Base-by-base conservation (phyloP, 768 basidiomycete species). In the Leccinum longicurvipes region DNA sequence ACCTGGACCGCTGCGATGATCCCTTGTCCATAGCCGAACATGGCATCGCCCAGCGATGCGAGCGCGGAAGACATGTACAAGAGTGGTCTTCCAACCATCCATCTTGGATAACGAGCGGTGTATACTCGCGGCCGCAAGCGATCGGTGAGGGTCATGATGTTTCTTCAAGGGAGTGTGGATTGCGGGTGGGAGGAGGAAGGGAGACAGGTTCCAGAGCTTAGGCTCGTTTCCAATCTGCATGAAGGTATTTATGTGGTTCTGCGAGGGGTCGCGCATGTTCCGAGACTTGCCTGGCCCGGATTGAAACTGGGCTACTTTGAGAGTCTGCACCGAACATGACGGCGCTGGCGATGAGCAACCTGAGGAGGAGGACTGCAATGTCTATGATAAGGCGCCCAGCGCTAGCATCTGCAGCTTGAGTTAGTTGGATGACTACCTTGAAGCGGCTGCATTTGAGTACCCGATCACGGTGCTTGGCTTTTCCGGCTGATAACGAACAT, bases 1-100 rank as follows among this genome's bases (percentile, higher is more conserved):
- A 82, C 76, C 47, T 81, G 79, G 19, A 77, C 73, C 3, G 78
- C 72, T 4, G 79, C 80, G 42, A 80, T 80, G 58, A 77, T 77
- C 3, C 81, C 81, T 59, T 81, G 80, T 42, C 78, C 76, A 54
- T 81, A 82, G 6, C 81, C 81, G 58, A 82, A 82, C 74, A 81
- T 79, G 7, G 79, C 80, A 60, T 82, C 81, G 49, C 81, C 81
- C 59, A 82, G 74, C 57, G 79, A 79, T n/a, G 80, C 79, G 36
- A 79, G 72, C 0, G 79, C 80, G 53, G 79, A 78, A 31, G 80
- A 80, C 46, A 74, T 75, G 64, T 80, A 77, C 8, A 82, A 72
- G 24, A 82, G 69, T 27, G 76, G 76, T 46, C 69, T 71, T 19
- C 81, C 81, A 25, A 78, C 74, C 75, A 81, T 74, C 78, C 78